Conservation (phyloP, 1,284 basidiomycete genomes). For the Schizopora paradoxa region DNA sequence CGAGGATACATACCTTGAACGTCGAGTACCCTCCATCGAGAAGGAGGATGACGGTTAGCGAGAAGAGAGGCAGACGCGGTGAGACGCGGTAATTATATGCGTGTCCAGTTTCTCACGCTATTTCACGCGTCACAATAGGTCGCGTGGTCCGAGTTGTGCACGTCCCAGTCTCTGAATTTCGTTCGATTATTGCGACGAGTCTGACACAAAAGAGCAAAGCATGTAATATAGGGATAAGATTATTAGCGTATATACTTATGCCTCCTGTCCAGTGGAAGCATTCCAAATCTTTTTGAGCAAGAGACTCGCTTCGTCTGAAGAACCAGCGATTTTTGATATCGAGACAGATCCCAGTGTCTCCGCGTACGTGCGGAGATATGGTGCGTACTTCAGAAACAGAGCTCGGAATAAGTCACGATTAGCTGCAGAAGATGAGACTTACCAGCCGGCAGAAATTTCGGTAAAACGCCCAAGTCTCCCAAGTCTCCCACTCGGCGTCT, state of each 20-base stretch:
- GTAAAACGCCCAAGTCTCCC: constrained; percentile 87
- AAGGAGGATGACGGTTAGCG: no score
- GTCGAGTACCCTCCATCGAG: no score
- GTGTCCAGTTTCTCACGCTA: no score
- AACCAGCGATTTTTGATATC: constrained; percentile 52
- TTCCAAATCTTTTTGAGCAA: constrained; percentile 66
- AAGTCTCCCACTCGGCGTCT: constrained; percentile 67
- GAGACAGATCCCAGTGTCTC: constrained; percentile 61
- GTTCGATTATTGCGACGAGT: no score
- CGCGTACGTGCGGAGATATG: constrained; percentile 65
- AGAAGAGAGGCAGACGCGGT: no score
- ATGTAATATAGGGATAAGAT: background rate
- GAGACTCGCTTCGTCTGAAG: constrained; percentile 48
- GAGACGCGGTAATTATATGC: no score
- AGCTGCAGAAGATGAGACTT: constrained; percentile 27
- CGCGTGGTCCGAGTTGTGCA: no score
- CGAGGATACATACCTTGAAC: no score
- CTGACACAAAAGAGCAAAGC: background rate
- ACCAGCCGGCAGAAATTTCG: constrained; percentile 78
- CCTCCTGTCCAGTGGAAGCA: constrained; percentile 56
- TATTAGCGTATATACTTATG: constrained; percentile 6
- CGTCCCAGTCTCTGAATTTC: no score
- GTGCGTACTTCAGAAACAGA: constrained; percentile 51
- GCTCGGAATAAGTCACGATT: constrained; percentile 6
- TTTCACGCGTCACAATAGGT: no score